Evolutionary conservation across 768 basidiomycete species (phyloP).

Genomic region (Tricholoma flavovirens): DNA sequence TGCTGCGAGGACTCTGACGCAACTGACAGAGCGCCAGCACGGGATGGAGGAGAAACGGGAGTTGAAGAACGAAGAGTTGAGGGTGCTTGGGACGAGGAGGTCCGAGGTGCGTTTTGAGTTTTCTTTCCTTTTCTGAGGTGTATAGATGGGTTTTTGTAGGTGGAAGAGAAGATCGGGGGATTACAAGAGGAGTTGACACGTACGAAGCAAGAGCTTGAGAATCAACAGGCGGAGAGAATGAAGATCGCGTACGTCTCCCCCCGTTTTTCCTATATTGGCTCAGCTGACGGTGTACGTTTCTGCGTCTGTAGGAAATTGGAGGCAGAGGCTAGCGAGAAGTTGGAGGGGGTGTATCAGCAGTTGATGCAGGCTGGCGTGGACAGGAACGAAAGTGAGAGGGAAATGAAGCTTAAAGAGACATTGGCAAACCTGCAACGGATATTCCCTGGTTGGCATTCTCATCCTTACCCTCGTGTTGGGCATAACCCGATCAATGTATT

Average conservation of each 20-base stretch:
- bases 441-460: constrained; percentile 63
- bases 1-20: constrained; percentile 51
- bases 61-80: constrained; percentile 51
- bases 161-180: constrained; percentile 53
- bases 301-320: constrained; percentile 68
- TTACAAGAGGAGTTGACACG: constrained; percentile 57
- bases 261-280: background rate
- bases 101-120: constrained; percentile 43
- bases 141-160: constrained; percentile 24
- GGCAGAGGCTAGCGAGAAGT: constrained; percentile 87
- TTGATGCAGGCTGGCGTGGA: constrained; percentile 89
- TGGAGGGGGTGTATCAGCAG: constrained; percentile 74
- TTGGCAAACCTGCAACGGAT: constrained; percentile 78
- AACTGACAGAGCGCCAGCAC: constrained; percentile 65
- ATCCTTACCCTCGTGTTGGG: background rate
- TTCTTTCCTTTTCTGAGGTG: background rate
- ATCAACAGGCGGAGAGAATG: constrained; percentile 76
- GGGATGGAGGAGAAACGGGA: constrained; percentile 53
- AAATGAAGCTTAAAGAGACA: constrained; percentile 80
- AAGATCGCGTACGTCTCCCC: constrained; percentile 59
- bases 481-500: background rate
- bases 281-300: background rate
- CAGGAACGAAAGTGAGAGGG: constrained; percentile 79
- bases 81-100: constrained; percentile 43
- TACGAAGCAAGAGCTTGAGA: constrained; percentile 75